phyloP scores from a whole-genome alignment of 306 rosid genomes.

The Castanopsis chinensis region DNA sequence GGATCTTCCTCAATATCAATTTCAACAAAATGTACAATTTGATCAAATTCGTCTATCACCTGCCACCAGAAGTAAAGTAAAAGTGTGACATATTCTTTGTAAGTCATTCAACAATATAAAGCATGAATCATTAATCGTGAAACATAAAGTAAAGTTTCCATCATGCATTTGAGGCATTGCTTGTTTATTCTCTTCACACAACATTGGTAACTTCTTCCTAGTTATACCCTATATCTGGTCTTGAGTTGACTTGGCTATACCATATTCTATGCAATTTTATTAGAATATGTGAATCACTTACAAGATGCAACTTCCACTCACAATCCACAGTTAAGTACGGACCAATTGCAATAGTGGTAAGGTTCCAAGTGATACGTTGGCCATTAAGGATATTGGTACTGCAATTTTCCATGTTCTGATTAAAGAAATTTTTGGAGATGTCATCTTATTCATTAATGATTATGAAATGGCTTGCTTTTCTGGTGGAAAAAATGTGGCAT shows the following conservation, averaged over 20 bases:
- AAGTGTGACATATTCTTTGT: neutral
- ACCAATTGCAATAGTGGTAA: no score
- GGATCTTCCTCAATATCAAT: slow-evolving; percentile 98
- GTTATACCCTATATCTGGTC: neutral
- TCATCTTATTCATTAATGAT: no score
- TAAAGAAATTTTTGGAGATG: no score
- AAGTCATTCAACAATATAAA: slow-evolving; percentile 1
- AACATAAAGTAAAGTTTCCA: neutral
- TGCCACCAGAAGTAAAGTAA: slow-evolving; percentile 28
- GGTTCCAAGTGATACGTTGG: no score
- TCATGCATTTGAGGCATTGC: neutral
- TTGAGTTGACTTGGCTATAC: neutral
- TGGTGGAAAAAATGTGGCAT: neutral
- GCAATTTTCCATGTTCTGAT: no score
- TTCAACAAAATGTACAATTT: slow-evolving; percentile 87
- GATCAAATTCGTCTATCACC: slow-evolving; percentile 89
- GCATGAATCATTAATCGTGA: neutral
- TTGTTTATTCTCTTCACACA: neutral
- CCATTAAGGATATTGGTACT: no score
- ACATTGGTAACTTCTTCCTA: neutral
- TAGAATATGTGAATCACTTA: neutral
- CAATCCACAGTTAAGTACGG: neutral
- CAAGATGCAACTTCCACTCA: neutral
- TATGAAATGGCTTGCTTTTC: no score
- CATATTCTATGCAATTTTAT: neutral